Evolutionary conservation across 441 rosid species (phyloP).

Genomic region (Rhodomyrtus psidioides): DNA sequence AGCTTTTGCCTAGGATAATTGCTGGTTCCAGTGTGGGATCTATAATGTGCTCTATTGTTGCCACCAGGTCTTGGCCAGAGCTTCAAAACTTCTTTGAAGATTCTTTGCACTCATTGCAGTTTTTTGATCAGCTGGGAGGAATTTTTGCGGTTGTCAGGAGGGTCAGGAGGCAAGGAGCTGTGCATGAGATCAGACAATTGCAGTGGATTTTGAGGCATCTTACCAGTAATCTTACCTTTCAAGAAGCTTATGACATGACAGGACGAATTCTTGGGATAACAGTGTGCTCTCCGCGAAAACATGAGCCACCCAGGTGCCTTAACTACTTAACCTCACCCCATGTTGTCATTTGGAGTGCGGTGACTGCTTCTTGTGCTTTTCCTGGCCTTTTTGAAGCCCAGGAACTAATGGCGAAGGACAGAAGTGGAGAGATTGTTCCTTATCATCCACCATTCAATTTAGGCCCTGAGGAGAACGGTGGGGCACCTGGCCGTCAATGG

Average conservation of each 20-base stretch:
- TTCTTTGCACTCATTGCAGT: slow-evolving; percentile 66
- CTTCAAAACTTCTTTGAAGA: slow-evolving; percentile 82
- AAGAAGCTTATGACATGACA: slow-evolving; percentile 95
- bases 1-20: slow-evolving; percentile 76
- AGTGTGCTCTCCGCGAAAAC: slow-evolving; percentile 95
- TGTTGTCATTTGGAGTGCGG: slow-evolving; percentile 98
- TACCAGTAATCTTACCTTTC: slow-evolving; percentile 91
- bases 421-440: slow-evolving; percentile 89
- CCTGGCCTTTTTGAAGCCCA: slow-evolving; percentile 98
- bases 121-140: slow-evolving; percentile 90
- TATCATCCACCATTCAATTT: slow-evolving; percentile 94
- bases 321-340: slow-evolving; percentile 95
- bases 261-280: slow-evolving; percentile 90
- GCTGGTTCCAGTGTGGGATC: slow-evolving; percentile 98
- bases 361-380: slow-evolving; percentile 94
- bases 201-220: slow-evolving; percentile 82
- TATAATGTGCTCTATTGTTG: slow-evolving; percentile 75
- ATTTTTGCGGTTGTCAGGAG: slow-evolving; percentile 73
- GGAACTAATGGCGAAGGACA: slow-evolving; percentile 93
- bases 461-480: slow-evolving; percentile 62
- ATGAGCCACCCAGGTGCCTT: slow-evolving; percentile 95
- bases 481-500: slow-evolving; percentile 71
- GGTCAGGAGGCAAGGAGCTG: slow-evolving; percentile 73
- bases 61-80: slow-evolving; percentile 97
- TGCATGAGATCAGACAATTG: slow-evolving; percentile 82